These are phyloP conservation scores for Parachlorella kessleri DNA, from an alignment of 139 green algal genomes.

Conservation along the genomic window DNA sequence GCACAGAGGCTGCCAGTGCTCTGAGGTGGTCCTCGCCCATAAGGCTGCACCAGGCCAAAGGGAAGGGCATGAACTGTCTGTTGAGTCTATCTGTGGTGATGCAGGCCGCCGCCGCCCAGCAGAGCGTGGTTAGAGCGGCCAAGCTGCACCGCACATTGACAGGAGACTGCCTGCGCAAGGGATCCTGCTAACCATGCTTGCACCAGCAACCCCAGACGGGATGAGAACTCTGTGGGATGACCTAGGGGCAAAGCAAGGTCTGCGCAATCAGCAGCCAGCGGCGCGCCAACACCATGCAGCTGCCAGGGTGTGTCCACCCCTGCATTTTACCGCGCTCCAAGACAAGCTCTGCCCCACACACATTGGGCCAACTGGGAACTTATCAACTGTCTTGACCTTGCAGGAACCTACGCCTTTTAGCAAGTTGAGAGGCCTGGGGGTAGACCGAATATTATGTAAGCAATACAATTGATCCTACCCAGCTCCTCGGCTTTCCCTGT, in stretches of 20 bases:
- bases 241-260: too few relatives aligned
- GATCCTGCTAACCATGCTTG: not conserved
- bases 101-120: not conserved
- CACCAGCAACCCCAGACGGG: too few relatives aligned
- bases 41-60: not conserved
- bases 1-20: constrained; percentile 20
- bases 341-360: too few relatives aligned
- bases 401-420: not conserved
- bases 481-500: not conserved
- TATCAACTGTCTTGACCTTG: not conserved
- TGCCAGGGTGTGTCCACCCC: too few relatives aligned
- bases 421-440: not conserved
- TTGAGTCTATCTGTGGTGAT: not conserved
- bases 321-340: too few relatives aligned
- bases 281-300: too few relatives aligned
- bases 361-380: too few relatives aligned
- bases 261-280: too few relatives aligned
- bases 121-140: too few relatives aligned
- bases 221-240: too few relatives aligned
- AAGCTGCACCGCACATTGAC: too few relatives aligned
- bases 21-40: constrained; percentile 23
- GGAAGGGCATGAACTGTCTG: not conserved
- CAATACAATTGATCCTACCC: not conserved
- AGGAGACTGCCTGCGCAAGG: not conserved
- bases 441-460: too few relatives aligned